Base-by-base conservation (phyloP, 257 asterid species). In the Dorcoceras hygrometricum region DNA sequence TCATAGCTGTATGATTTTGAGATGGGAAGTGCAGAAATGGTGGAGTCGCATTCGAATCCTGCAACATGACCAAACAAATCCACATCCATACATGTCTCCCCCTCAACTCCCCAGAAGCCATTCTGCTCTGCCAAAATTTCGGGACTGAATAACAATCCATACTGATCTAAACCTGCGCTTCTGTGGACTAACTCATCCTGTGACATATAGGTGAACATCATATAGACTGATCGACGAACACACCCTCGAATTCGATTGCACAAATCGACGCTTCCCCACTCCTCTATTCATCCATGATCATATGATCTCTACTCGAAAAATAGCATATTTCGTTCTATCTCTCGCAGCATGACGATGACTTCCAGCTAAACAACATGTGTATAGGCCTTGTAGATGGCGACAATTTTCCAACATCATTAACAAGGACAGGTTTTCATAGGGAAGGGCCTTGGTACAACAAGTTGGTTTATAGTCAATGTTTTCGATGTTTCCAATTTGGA, bases 61-160 rank as follows among this genome's bases (percentile, higher is more conserved):
- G 60, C 26, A 56, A 59, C 72, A 51, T 60, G 53, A 31, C 63
- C 58, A 54, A 62, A 67, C 11, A 28, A 66, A 66, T 69, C 78
- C 75, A 39, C 67, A 46, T 28, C 66, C 62, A 63, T 51, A 16
- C 34, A 71, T 32, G 59, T 18, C 7, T 55, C 71, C 48, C 25
- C 68, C 68, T 63, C 71, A 59, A 39, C 74, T 66, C 51, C 60
- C 36, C 23, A 24, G 32, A 70, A 58, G 68, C 43, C 69, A 61
- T 69, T 58, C 28, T 26, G 67, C 65, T 73, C 65, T 70, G 55
- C 62, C 36, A 64, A 29, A 27, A 62, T 50, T 18, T 59, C 77
- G 0, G 62, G 10, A 25, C 34, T 65, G 11, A n/a, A 10, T 39
- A 28, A 23, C 3, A 64, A 62, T 66, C 28, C 55, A 24, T 48